Evolutionary conservation across 352 stramenopile genomes (phyloP), one percentile per base, ranked within the genome.

Genomic region (Phytophthora idaei): DNA sequence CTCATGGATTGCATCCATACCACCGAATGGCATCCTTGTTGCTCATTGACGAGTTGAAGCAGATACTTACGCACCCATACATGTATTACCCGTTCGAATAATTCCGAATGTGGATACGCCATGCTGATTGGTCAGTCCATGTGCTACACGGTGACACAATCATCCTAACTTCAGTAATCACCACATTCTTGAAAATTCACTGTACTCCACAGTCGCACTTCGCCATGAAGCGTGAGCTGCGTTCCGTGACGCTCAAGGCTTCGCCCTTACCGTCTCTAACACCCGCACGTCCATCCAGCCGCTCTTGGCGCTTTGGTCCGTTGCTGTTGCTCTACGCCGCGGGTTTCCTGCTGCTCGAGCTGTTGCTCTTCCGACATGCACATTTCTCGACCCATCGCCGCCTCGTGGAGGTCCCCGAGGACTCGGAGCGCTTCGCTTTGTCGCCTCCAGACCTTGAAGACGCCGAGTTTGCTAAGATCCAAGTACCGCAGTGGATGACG

Each of bases 61-160:
- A n/a, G 50, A 47, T 58, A 58, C 50, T 39, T 58, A 34, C n/a
- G 34, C 57, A 51, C 29, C 47, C 57, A 57, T 36, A 63, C 17
- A 21, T 21, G 17, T 21, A 21, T 65, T 65, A 65, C 57, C 5
- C 49, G 5, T 32, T 59, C 54, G 17, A 64, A 56, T 57, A 57
- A 64, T 64, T 57, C 34, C 28, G 47, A 58, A 58, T 52, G 1
- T 66, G 32, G 41, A 99, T 98, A 3, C 25, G 17, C 36, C 21
- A 9, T 29, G 2, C 8, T 47, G 34, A 65, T 65, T 65, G 57
- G 57, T 17, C 29, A 31, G 11, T 34, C 3, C 3, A 12, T 12
- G 8, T 3, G 12, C 34, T 6, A 39, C 34, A 39, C 34, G 4
- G 3, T 55, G 64, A 62, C 53, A 25, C 64, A 57, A 71, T 56